Base-by-base conservation (phyloP, 2,329 filamentous ascomycete genomes). In the Talaromyces amestolkiae region DNA sequence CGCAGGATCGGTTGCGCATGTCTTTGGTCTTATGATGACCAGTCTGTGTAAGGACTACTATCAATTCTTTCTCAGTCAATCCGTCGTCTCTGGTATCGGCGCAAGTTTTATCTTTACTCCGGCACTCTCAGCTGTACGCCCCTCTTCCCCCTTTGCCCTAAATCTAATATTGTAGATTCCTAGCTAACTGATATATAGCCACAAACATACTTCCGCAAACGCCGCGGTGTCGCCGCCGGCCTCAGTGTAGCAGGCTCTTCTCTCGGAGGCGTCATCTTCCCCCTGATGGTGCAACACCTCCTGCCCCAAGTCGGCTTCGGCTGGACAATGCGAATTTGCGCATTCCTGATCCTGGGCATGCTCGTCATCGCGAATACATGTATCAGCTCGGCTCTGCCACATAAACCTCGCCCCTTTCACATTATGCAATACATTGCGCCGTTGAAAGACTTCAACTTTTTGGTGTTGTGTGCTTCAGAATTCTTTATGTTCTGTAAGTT, bases 321-420 rank as follows among this genome's bases (percentile, higher is more conserved):
- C 49, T 89, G 85, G 87, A 77, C 84, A 0, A 86, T 88, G 79
- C 80, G 86, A 11, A 82, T 82, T 58, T 80, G 78, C 27, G 78
- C 86, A 10, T 86, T 91, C 62, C 76, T 90, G 58, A 87, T 91
- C 68, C 82, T 91, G 68, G 83, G 81, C 66, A 77, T 86, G 67
- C 80, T 85, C 67, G 74, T 83, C 41, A 78, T 89, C 67, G 83
- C 85, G 37, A 78, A 79, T 33, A 71, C 85, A 0, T 85, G 84
- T 0, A 77, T 88, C 56, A 82, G 78, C 63, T 84, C 84, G 11
- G 80, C 76, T 37, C 70, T 79, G 61, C 68, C 73, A 10, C 71
- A 69, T 13, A 51, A 56, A 70, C 76, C 33, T 15, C 47, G 53
- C 9, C 58, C 63, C 7, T 65, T 67, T 58, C 19, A 63, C n/a